These are phyloP conservation scores for Pseudevernia furfuracea DNA, from an alignment of 495 filamentous ascomycete genomes.

Conservation along the genomic window DNA sequence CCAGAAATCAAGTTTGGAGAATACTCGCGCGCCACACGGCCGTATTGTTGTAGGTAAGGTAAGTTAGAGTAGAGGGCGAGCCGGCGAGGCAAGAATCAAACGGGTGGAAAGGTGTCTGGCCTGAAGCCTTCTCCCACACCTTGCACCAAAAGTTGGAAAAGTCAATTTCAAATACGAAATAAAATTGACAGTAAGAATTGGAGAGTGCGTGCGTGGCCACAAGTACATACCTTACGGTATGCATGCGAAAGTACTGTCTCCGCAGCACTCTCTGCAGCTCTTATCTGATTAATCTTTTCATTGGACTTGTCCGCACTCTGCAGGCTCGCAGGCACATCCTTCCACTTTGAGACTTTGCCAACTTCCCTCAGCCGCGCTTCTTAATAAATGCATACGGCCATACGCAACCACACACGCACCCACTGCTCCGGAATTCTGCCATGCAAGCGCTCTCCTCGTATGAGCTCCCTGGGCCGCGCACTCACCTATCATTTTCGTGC, in stretches of 20 bases:
- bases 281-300: background rate
- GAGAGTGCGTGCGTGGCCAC: no score
- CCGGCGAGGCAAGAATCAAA: background rate
- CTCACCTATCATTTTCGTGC: background rate
- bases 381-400: no score
- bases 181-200: no score
- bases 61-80: no score
- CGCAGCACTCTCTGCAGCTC: background rate
- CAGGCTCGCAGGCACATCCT: background rate
- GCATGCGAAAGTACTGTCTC: no score
- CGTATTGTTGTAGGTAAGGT: no score
- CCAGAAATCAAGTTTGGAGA: background rate
- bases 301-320: background rate
- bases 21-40: slow-evolving; percentile 1
- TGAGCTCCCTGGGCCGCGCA: background rate
- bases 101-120: no score
- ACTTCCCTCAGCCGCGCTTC: background rate
- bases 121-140: no score
- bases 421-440: background rate
- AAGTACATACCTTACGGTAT: no score
- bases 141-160: background rate
- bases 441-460: background rate
- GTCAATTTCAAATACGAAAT: background rate
- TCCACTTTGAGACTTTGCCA: background rate
- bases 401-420: background rate